These are phyloP conservation scores for Hygrophorus russula DNA, from an alignment of 768 basidiomycete genomes.

Conservation along the genomic window DNA sequence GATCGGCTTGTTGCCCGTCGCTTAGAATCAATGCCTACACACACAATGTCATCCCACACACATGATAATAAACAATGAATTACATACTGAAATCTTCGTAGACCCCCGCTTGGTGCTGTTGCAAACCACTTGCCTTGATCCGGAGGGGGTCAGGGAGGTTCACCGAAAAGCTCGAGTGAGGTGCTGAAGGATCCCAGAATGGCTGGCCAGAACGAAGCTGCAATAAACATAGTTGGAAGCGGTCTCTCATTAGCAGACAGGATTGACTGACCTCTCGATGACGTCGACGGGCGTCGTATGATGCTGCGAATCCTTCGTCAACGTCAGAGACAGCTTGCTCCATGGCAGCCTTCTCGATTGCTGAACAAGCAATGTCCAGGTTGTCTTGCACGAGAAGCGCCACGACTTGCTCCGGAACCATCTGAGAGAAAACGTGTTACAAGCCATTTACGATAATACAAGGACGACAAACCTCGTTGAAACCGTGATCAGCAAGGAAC, in stretches of 20 bases:
- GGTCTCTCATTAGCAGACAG: neutral
- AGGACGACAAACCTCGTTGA: constrained; percentile 52
- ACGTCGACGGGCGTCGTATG: constrained; percentile 75
- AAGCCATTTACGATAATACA: neutral
- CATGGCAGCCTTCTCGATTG: constrained; percentile 97
- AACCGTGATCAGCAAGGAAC: constrained; percentile 76
- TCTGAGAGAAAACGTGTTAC: constrained; percentile 29
- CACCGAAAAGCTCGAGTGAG: constrained; percentile 54
- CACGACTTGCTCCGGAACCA: constrained; percentile 73
- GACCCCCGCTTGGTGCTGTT: constrained; percentile 71
- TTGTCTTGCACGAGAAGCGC: constrained; percentile 82
- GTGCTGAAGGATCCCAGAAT: constrained; percentile 84
- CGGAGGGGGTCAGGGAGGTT: constrained; percentile 83
- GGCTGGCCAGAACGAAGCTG: constrained; percentile 59
- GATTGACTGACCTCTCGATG: constrained; percentile 64
- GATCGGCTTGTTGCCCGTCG: constrained; percentile 54
- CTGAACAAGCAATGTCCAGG: constrained; percentile 83
- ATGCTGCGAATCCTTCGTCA: constrained; percentile 75
- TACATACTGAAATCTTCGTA: constrained; percentile 88
- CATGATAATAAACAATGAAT: neutral
- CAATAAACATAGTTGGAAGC: constrained; percentile 2
- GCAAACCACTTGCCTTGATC: constrained; percentile 73
- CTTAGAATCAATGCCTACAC: constrained; percentile 42
- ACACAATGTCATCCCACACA: constrained; percentile 9
- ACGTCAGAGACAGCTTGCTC: constrained; percentile 89